Evolutionary conservation across 805 yeast species (phyloP), one percentile per base, ranked within the genome.

Genomic region (Citeromyces nyonsensis): DNA sequence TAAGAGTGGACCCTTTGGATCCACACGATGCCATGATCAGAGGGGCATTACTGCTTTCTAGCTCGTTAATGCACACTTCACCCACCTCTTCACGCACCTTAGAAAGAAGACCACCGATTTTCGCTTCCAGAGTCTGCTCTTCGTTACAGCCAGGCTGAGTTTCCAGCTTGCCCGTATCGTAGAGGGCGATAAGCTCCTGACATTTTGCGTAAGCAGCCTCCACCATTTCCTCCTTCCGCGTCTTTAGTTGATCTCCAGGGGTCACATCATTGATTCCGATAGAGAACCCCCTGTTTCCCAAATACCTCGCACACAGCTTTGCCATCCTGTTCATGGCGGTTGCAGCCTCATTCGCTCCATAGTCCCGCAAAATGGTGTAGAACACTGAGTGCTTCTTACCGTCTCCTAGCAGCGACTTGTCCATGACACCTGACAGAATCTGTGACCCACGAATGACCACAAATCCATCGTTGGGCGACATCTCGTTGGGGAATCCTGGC

Each of bases 71-170:
- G 65, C 98, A 93, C 38, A 85, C 94, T 43, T 88, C 97, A 54
- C 98, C 99, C 11, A 88, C 97, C 55, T 91, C 95, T 63, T 88
- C 98, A 70, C 99, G 78, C 36, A 91, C 98, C 50, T 86, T 91
- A 11, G 98, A 91, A 39, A 91, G 63, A 31, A 91, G 57, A 43
- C 98, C 97, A 58, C 95, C 94, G 55, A 91, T 91, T 47, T 88
- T 86, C 33, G 97, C 95, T 57, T 91, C 99, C 45, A 93, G 64
- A 1, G 99, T 91, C 52, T 93, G 95, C 46, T 91, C 99, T 55
- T 88, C 97, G 50, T 91, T 80, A 67, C 98, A 91, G 54, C 99
- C 99, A 0, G 99, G 97, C 52, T 91, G 97, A 2, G 97, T 85
- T 53, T 91, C 98, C 43, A 91, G 67, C 49, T 82, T 82, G 5